A percentile compares a stretch with the other conserved stretches of the same genome.
These are phyloP conservation scores for Hymenoscyphus fructigenus DNA, from an alignment of 2,329 filamentous ascomycete species.

Conservation along the genomic window DNA sequence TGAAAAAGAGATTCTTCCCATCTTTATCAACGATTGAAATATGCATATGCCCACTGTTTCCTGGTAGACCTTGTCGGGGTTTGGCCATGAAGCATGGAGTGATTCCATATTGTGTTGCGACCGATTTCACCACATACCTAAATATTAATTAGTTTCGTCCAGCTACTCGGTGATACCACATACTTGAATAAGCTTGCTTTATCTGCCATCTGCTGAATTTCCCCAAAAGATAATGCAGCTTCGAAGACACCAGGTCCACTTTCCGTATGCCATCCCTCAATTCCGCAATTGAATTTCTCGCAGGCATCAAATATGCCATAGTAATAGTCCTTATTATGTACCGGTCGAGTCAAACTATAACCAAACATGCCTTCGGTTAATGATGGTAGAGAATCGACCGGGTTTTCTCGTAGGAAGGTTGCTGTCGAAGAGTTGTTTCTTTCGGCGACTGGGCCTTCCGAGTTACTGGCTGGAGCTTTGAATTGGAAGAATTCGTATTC, in stretches of 20 bases:
- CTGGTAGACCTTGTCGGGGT: constrained; percentile 83
- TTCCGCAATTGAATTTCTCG: constrained; percentile 71
- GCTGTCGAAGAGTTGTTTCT: constrained; percentile 69
- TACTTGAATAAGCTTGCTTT: constrained; percentile 88
- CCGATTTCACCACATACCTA: constrained; percentile 81
- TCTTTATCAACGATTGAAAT: constrained; percentile 78
- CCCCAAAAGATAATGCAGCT: constrained; percentile 87
- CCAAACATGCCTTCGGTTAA: constrained; percentile 95
- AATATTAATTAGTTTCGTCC: constrained; percentile 31
- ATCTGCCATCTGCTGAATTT: constrained; percentile 88
- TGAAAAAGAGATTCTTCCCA: constrained; percentile 82
- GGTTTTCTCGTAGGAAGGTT: constrained; percentile 70
- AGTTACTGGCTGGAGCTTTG: constrained; percentile 56
- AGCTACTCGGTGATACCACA: constrained; percentile 25
- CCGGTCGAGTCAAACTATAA: constrained; percentile 82
- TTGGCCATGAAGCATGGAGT: constrained; percentile 99
- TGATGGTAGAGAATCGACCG: constrained; percentile 69
- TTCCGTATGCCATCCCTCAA: constrained; percentile 96
- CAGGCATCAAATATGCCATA: constrained; percentile 84
- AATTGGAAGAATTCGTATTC: constrained; percentile 98
- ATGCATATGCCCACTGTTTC: constrained; percentile 96
- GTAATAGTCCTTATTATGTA: constrained; percentile 91
- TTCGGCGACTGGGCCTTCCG: constrained; percentile 47
- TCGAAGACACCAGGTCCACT: constrained; percentile 93
- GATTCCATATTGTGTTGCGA: constrained; percentile 83